phyloP scores from a whole-genome alignment of 176 grass and related monocot species.

The Rhynchospora breviuscula region DNA sequence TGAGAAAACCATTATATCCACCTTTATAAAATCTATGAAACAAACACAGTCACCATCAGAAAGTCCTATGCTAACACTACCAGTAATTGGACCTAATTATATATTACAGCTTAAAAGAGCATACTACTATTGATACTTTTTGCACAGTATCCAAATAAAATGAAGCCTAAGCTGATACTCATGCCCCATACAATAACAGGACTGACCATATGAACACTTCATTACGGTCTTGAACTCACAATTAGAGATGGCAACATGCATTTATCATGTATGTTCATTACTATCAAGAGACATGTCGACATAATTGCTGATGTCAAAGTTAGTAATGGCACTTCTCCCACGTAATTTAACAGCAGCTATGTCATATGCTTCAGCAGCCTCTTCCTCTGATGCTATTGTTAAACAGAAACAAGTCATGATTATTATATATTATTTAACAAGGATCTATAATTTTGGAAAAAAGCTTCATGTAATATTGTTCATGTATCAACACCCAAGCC shows the following conservation, averaged over 20 bases:
- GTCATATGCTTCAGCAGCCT: conserved; percentile 92
- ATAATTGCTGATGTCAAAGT: conserved; percentile 97
- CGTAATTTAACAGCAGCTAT: conserved; percentile 90
- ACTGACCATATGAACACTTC: background rate
- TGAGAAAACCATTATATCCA: background rate
- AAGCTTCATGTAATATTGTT: background rate
- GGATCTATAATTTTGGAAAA: background rate
- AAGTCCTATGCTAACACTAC: too few species aligned
- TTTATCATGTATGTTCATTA: conserved; percentile 46
- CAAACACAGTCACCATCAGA: background rate
- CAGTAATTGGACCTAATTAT: background rate
- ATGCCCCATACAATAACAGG: background rate
- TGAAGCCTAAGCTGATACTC: background rate
- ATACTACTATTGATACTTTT: background rate
- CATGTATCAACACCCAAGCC: too few species aligned
- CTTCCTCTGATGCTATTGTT: conserved; percentile 85
- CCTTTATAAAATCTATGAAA: background rate
- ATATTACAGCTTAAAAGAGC: background rate
- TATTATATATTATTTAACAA: background rate
- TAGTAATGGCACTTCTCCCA: conserved; percentile 82
- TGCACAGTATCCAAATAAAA: background rate
- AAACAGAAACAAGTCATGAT: conserved; percentile 8
- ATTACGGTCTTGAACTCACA: background rate
- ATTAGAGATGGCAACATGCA: conserved; percentile 24
- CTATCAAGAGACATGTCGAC: conserved; percentile 41